Conservation (phyloP, 2,329 filamentous ascomycete species). For the Pezicula rhizophila region DNA sequence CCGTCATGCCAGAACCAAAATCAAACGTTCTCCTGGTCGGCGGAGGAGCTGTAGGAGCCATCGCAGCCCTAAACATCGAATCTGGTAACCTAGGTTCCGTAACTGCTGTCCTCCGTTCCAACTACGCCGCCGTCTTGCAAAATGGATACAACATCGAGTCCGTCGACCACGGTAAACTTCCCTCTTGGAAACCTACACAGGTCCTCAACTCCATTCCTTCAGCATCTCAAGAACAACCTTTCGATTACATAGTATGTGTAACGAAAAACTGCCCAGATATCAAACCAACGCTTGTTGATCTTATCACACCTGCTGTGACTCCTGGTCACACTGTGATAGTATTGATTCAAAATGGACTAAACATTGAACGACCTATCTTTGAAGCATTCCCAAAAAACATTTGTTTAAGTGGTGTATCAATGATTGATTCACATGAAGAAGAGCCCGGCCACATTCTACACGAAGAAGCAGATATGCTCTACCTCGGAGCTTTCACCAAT, state of each 20-base stretch:
- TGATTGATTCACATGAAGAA: constrained; percentile 14
- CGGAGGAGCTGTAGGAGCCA: constrained; percentile 11
- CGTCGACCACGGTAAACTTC: constrained; percentile 14
- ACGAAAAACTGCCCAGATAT: constrained; percentile 16
- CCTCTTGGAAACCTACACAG: constrained; percentile 9
- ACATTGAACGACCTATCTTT: constrained; percentile 13
- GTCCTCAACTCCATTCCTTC: constrained; percentile 21
- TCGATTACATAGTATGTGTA: constrained; percentile 5
- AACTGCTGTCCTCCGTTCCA: constrained; percentile 16
- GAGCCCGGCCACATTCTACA: constrained; percentile 10
- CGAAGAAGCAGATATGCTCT: constrained; percentile 10
- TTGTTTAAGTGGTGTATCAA: constrained; percentile 12
- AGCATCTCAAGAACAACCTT: constrained; percentile 1
- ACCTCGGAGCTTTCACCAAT: constrained; percentile 13
- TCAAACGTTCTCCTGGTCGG: constrained; percentile 15
- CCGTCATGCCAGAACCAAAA: neutral
- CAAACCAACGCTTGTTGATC: constrained; percentile 27
- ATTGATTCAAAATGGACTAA: constrained; percentile 16
- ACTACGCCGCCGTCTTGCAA: constrained; percentile 12
- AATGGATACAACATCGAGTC: constrained; percentile 15
- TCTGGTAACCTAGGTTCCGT: constrained; percentile 11
- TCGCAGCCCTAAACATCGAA: constrained; percentile 15
- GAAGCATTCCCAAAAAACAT: constrained; percentile 15
- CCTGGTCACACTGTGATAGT: constrained; percentile 12
- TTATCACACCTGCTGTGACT: constrained; percentile 13